These are phyloP conservation scores for Lactifluus volemus DNA, from an alignment of 768 basidiomycete species.

Conservation along the genomic window DNA sequence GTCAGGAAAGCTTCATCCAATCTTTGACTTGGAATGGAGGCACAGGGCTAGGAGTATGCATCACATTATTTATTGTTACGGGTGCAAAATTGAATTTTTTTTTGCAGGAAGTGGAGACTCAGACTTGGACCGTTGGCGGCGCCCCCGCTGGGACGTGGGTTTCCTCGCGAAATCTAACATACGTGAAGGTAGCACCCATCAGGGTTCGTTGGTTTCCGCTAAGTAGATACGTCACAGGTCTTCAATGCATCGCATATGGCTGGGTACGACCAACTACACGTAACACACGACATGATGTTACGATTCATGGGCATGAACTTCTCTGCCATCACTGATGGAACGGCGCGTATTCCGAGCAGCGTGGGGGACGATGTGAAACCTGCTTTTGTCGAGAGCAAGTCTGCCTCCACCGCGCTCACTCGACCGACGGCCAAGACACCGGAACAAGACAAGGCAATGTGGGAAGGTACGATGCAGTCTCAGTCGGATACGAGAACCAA, in stretches of 20 bases:
- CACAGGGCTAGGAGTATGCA: slow-evolving; percentile 72
- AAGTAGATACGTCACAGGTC: slow-evolving; percentile 39
- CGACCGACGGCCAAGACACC: slow-evolving; percentile 49
- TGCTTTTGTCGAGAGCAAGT: slow-evolving; percentile 40
- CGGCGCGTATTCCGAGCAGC: slow-evolving; percentile 71
- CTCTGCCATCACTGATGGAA: slow-evolving; percentile 66
- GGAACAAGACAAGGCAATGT: slow-evolving; percentile 76
- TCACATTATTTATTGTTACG: neutral
- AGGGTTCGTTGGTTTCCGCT: neutral
- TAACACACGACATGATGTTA: slow-evolving; percentile 95
- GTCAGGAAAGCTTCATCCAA: slow-evolving; percentile 79
- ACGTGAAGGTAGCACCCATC: slow-evolving; percentile 59
- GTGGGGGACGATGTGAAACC: slow-evolving; percentile 71
- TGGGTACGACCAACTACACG: slow-evolving; percentile 76
- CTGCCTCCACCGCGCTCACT: slow-evolving; percentile 28
- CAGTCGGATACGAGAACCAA: neutral
- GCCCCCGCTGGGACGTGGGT: slow-evolving; percentile 88
- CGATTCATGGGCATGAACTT: slow-evolving; percentile 95
- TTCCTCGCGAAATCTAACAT: slow-evolving; percentile 80
- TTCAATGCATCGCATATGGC: slow-evolving; percentile 97
- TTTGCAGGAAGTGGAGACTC: slow-evolving; percentile 52
- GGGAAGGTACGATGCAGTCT: slow-evolving; percentile 59
- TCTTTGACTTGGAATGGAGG: slow-evolving; percentile 79
- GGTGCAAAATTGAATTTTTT: neutral
- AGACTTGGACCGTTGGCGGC: slow-evolving; percentile 68